phyloP scores from a whole-genome alignment of 139 green algal genomes.

The Chlamydomonas sp. region DNA sequence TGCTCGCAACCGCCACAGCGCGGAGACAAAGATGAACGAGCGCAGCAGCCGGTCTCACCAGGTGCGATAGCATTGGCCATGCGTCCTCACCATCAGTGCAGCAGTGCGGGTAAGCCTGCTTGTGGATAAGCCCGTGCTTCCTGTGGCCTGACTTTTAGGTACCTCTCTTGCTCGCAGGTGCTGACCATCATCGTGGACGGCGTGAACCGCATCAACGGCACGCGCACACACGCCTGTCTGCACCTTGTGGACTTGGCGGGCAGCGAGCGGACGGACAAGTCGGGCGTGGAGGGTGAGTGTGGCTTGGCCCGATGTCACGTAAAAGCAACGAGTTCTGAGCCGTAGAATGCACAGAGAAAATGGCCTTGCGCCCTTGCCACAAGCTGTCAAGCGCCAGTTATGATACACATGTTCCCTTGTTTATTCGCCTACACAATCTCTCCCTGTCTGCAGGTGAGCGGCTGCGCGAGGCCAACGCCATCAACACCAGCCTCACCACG shows the following conservation, averaged over 20 bases:
- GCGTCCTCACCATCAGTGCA: too few relatives aligned
- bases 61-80: background rate
- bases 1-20: conserved; percentile 65
- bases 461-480: conserved; percentile 86
- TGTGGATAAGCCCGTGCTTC: too few relatives aligned
- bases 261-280: conserved; percentile 82
- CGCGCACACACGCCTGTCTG: conserved; percentile 68
- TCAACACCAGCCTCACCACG: conserved; percentile 86
- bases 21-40: conserved; percentile 95
- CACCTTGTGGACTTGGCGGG: conserved; percentile 86
- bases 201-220: conserved; percentile 53
- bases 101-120: too few relatives aligned
- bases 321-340: too few relatives aligned
- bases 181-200: conserved; percentile 80
- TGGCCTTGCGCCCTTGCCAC: too few relatives aligned
- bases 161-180: conserved; percentile 43
- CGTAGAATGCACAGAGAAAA: too few relatives aligned
- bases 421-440: background rate
- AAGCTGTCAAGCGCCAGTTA: too few relatives aligned
- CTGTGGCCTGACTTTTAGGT: background rate
- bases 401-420: too few relatives aligned
- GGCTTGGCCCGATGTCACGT: too few relatives aligned
- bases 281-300: conserved; percentile 25
- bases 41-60: conserved; percentile 64
- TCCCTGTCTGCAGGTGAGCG: conserved; percentile 67